phyloP scores from a whole-genome alignment of 2,329 filamentous ascomycete genomes.

The Pseudophaeomoniella oleicola region DNA sequence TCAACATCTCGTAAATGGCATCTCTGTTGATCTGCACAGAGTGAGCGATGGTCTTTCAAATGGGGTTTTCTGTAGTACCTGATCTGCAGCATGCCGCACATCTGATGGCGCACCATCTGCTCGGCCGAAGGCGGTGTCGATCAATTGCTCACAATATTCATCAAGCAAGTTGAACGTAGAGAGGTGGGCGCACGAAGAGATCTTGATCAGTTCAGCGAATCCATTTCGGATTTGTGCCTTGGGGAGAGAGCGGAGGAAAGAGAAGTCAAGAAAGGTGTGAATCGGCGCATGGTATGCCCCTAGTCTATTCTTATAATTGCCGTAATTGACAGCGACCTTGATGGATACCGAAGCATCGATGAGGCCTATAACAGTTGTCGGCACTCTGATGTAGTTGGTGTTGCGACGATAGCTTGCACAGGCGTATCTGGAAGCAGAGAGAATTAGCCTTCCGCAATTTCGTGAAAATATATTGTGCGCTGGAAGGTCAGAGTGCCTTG shows the following conservation, averaged over 20 bases:
- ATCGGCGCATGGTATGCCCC: conserved; percentile 59
- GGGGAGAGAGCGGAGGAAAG: conserved; percentile 54
- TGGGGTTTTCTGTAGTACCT: too few species aligned
- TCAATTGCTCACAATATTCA: conserved; percentile 53
- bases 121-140: conserved; percentile 50
- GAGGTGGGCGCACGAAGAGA: conserved; percentile 54
- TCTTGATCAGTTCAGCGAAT: conserved; percentile 64
- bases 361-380: conserved; percentile 60
- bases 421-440: conserved; percentile 39
- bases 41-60: too few species aligned
- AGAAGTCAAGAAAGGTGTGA: conserved; percentile 61
- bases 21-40: conserved; percentile 56
- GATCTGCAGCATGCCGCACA: conserved; percentile 46
- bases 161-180: conserved; percentile 54
- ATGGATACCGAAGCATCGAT: conserved; percentile 64
- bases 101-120: conserved; percentile 40
- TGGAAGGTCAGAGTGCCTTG: conserved; percentile 36
- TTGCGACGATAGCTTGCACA: conserved; percentile 58
- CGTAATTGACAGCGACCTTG: conserved; percentile 67
- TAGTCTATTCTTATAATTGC: conserved; percentile 60
- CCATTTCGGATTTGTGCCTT: conserved; percentile 56
- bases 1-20: conserved; percentile 58
- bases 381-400: conserved; percentile 60
- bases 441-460: conserved; percentile 12
- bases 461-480: conserved; percentile 18